Evolutionary conservation across 306 rosid genomes (phyloP), one percentile per base, ranked within the genome.

Genomic region (Trifolium fragiferum): DNA sequence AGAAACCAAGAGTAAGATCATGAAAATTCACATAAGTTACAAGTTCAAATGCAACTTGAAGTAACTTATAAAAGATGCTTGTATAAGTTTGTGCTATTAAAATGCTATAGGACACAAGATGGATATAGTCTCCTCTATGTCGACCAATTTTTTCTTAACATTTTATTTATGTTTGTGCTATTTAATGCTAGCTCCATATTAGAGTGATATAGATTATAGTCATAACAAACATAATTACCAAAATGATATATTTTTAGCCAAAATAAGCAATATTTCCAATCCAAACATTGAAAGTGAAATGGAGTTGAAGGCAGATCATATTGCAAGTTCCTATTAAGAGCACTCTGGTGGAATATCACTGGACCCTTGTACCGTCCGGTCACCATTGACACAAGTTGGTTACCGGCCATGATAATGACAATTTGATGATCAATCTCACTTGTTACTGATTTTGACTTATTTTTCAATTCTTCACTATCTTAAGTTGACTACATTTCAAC

Each of bases 381-480:
- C 69, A 75, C 83, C 78, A 76, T 73, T 51, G 70, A 82, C 72
- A 58, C 82, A 61, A 79, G 51, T 82, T 68, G 65, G 41, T 59
- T 70, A 73, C 89, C 85, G 87, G 66, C 84, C 84, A 86, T 76
- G 87, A 86, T 43, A 67, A 32, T 78, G 87, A 84, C 82, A 61
- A n/a, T 2, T 77, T 70, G 38, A 72, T 61, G 10, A 79, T 71
- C 76, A 79, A 46, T 80, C 67, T 78, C 81, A 72, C 77, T 76
- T 76, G 20, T 60, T 20, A 38, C 15, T 33, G 57, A 74, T 74
- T 69, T 78, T 81, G 81, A 84, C 83, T 77, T 49, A 0, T 7
- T 53, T 41, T 44, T 68, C 73, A 68, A 54, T 67, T 65, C 1
- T 27, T 75, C 62, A 44, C 79, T 47, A 63, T 76, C 64, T 35